These are phyloP conservation scores for Dovyalis caffra DNA, from an alignment of 345 rosid genomes.

Conservation along the genomic window DNA sequence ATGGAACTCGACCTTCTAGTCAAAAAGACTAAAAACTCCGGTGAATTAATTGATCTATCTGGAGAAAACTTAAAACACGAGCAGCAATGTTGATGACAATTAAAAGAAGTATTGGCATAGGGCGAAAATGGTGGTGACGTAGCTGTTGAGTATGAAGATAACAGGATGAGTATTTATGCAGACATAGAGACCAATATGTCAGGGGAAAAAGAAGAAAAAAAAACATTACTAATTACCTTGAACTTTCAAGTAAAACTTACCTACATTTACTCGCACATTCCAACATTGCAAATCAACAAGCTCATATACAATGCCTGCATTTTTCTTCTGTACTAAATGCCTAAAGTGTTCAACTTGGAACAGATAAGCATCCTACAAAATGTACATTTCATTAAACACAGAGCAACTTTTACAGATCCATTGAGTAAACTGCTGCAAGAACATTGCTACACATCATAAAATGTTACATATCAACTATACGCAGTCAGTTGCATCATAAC, in stretches of 20 bases:
- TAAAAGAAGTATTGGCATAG: background rate
- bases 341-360: background rate
- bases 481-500: background rate
- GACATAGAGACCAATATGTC: background rate
- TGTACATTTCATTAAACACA: background rate
- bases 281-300: background rate
- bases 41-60: background rate
- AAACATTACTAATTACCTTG: background rate
- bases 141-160: too few relatives aligned
- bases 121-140: background rate
- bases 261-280: background rate
- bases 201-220: too few relatives aligned
- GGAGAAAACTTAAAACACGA: background rate
- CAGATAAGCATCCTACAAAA: background rate
- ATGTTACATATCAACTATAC: background rate
- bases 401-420: background rate
- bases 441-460: slow-evolving; percentile 17
- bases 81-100: background rate
- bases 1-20: background rate
- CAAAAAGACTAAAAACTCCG: background rate
- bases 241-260: background rate
- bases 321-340: background rate
- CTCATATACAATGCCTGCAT: background rate
- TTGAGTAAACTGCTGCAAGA: slow-evolving; percentile 6
- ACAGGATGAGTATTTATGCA: background rate